These are phyloP conservation scores for Luffa aegyptiaca DNA, from an alignment of 306 rosid genomes.

Conservation along the genomic window DNA sequence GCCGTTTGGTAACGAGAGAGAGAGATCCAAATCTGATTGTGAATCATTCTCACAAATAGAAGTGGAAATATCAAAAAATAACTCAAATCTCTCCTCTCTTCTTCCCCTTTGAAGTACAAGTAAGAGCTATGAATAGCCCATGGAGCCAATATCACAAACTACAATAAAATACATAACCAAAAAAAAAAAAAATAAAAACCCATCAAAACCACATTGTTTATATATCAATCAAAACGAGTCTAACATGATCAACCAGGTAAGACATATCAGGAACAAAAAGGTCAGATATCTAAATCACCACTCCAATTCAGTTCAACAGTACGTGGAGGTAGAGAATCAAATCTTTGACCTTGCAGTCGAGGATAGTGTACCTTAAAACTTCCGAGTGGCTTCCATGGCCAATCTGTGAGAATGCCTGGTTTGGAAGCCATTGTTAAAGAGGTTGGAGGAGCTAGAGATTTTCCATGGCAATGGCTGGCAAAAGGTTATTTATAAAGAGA, in stretches of 20 bases:
- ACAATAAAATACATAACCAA: background rate
- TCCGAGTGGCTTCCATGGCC: constrained; percentile 66
- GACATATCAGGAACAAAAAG: too few relatives aligned
- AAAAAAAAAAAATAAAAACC: background rate
- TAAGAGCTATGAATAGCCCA: constrained; percentile 19
- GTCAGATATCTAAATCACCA: too few relatives aligned
- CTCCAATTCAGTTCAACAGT: too few relatives aligned
- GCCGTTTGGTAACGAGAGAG: constrained; percentile 21
- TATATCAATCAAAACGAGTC: background rate
- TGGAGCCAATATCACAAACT: constrained; percentile 18
- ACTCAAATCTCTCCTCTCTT: constrained; percentile 13
- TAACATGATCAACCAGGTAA: too few relatives aligned
- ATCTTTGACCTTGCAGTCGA: too few relatives aligned
- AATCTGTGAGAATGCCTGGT: constrained; percentile 54
- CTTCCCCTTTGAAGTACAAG: constrained; percentile 3
- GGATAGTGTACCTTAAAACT: constrained; percentile 31
- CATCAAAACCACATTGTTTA: background rate
- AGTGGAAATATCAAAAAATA: constrained; percentile 16
- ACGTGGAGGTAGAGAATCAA: too few relatives aligned
- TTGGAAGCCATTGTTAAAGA: constrained; percentile 37
- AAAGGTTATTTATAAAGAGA: background rate
- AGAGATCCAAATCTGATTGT: constrained; percentile 27
- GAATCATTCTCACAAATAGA: constrained; percentile 14
- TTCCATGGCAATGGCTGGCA: background rate
- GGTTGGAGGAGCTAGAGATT: background rate